phyloP scores from a whole-genome alignment of 805 yeast species.

The Ogataea allantospora region DNA sequence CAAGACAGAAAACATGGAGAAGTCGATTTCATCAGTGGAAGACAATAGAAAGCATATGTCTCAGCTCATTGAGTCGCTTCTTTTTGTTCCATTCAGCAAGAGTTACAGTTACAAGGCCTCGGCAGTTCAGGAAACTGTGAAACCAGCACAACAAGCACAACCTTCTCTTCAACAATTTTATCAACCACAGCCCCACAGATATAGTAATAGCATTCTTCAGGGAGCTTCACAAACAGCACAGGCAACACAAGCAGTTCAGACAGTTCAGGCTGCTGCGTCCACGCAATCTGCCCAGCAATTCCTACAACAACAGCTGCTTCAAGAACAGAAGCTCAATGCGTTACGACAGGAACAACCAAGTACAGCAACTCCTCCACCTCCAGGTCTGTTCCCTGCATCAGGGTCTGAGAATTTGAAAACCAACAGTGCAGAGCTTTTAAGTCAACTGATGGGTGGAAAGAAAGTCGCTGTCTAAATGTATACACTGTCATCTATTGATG shows the following conservation, averaged over 20 bases:
- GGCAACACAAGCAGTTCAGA: background rate
- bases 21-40: constrained; percentile 14
- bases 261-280: constrained; percentile 13
- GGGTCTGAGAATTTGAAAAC: constrained; percentile 16
- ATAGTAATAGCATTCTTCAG: constrained; percentile 26
- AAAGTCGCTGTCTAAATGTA: constrained; percentile 23
- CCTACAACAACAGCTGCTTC: constrained; percentile 30
- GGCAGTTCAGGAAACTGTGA: constrained; percentile 6
- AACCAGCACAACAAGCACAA: constrained; percentile 27
- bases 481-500: constrained; percentile 1
- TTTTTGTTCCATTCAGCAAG: constrained; percentile 34
- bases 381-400: constrained; percentile 51
- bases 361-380: constrained; percentile 68
- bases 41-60: constrained; percentile 26
- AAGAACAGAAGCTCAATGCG: constrained; percentile 31
- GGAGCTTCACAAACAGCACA: constrained; percentile 23
- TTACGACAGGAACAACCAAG: constrained; percentile 23
- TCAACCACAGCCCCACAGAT: constrained; percentile 31
- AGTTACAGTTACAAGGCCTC: constrained; percentile 30
- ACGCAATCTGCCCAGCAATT: constrained; percentile 31
- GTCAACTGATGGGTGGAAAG: constrained; percentile 82
- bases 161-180: constrained; percentile 32
- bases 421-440: constrained; percentile 65
- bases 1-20: constrained; percentile 18
- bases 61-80: constrained; percentile 31